phyloP scores from a whole-genome alignment of 169 alveolate species.

The Amoebophrya sp. region DNA sequence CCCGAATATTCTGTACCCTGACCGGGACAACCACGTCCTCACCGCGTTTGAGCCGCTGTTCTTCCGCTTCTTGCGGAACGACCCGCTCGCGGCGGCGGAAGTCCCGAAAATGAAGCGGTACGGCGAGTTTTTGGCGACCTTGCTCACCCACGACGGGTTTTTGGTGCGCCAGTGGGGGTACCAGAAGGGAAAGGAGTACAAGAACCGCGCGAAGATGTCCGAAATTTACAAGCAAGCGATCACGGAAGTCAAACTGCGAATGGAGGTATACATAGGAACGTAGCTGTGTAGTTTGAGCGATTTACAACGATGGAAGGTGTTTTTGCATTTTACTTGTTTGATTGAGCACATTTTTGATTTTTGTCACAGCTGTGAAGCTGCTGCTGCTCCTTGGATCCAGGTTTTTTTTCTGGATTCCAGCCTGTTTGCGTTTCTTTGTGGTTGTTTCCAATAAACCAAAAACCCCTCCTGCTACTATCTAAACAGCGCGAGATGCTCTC shows the following conservation, averaged over 20 bases:
- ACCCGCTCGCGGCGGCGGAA: background rate
- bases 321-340: no score
- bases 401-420: no score
- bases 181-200: background rate
- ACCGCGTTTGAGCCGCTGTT: background rate
- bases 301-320: no score
- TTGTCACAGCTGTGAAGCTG: no score
- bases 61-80: background rate
- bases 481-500: background rate
- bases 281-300: no score
- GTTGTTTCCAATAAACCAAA: no score
- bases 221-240: background rate
- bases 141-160: background rate
- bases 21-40: background rate
- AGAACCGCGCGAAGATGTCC: background rate
- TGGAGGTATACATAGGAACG: no score
- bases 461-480: no score
- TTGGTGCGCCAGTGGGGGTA: background rate
- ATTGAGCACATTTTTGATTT: no score
- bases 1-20: background rate
- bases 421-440: no score
- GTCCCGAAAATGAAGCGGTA: background rate
- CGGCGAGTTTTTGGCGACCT: background rate
- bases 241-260: background rate
- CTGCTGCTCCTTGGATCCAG: no score